These are phyloP conservation scores for Suillus alpinus DNA, from an alignment of 768 basidiomycete species.

Conservation along the genomic window DNA sequence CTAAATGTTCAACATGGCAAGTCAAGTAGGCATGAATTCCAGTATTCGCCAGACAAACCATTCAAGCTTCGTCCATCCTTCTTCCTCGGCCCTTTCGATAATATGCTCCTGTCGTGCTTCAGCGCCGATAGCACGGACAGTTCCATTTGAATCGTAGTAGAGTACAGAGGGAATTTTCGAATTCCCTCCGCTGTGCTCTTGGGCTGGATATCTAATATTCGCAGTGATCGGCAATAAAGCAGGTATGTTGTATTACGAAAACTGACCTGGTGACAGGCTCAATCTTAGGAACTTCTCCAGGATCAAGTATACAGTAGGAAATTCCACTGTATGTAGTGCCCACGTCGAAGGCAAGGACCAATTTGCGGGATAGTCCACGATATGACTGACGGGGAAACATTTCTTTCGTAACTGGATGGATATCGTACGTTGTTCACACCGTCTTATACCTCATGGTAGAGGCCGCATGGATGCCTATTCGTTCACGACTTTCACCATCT, in stretches of 20 bases:
- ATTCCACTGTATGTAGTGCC: conserved; percentile 42
- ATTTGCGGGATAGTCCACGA: conserved; percentile 32
- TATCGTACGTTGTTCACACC: neutral
- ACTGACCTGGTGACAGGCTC: conserved; percentile 33
- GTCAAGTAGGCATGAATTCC: neutral
- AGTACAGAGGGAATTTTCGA: conserved; percentile 49
- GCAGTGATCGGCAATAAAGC: conserved; percentile 2
- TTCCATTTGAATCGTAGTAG: conserved; percentile 42
- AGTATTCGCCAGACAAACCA: conserved; percentile 29
- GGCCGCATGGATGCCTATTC: neutral
- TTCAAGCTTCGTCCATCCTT: conserved; percentile 45
- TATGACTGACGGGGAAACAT: conserved; percentile 39
- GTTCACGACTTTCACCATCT: neutral
- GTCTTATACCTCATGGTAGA: conserved; percentile 4
- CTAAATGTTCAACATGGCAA: conserved; percentile 13
- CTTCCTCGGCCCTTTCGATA: conserved; percentile 39
- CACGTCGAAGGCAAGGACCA: conserved; percentile 39
- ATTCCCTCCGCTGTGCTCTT: conserved; percentile 41
- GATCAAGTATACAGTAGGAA: conserved; percentile 41
- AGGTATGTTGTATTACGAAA: neutral
- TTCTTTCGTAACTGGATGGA: neutral
- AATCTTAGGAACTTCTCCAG: conserved; percentile 34
- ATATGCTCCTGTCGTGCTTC: conserved; percentile 42
- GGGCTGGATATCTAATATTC: conserved; percentile 35
- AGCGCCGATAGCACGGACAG: conserved; percentile 41